Evolutionary conservation across 2,329 filamentous ascomycete species (phyloP).

Genomic region (Colletotrichum sp.): DNA sequence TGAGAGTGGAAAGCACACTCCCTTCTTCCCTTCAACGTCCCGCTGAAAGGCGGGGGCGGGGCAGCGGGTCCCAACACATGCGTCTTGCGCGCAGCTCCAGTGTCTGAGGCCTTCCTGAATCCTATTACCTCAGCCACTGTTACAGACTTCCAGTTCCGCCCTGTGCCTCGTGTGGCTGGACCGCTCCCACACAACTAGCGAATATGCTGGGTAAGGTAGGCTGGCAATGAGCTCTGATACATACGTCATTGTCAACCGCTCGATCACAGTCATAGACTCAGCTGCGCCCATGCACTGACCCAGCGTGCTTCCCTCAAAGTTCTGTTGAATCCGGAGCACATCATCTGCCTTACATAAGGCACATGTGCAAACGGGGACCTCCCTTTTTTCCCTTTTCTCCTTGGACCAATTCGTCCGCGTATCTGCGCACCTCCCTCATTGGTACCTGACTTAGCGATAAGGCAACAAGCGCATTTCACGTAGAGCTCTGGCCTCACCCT

Average conservation of each 20-base stretch:
- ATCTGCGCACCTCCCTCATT: not conserved
- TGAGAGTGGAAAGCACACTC: not conserved
- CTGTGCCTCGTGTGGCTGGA: not conserved
- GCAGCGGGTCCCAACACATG: not conserved
- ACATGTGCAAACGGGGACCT: not conserved
- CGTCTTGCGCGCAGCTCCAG: not conserved
- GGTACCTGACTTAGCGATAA: not conserved
- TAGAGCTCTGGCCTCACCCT: not conserved
- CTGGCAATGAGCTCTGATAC: not conserved
- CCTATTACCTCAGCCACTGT: not conserved
- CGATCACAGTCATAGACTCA: not conserved
- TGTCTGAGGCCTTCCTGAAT: not conserved
- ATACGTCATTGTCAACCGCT: not conserved
- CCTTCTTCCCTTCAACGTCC: not conserved
- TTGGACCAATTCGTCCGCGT: not conserved
- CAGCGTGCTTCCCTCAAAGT: not conserved
- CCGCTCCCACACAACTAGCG: not conserved
- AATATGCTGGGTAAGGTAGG: not conserved
- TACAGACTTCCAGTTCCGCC: not conserved
- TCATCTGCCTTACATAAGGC: not conserved
- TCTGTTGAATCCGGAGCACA: not conserved
- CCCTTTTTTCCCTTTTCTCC: not conserved
- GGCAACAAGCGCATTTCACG: not conserved
- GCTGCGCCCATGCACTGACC: not conserved
- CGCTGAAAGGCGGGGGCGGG: not conserved